These are phyloP conservation scores for Leccinum olivaceopallidum DNA, from an alignment of 768 basidiomycete species.

Conservation along the genomic window DNA sequence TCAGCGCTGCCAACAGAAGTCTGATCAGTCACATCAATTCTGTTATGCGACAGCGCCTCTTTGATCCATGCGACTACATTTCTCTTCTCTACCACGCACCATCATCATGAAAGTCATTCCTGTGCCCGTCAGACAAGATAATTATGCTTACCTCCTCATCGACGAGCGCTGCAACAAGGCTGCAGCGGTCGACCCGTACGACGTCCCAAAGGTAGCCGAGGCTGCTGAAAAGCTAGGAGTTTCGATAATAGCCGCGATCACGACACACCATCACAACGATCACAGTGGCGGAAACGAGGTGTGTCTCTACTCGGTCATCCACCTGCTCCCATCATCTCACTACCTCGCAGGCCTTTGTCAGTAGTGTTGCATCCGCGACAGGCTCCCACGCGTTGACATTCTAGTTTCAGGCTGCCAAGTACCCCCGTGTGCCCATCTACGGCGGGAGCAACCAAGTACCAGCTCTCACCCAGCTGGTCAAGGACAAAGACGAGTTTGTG, in stretches of 20 bases:
- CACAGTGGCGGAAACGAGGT: conserved; percentile 89
- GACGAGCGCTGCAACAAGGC: conserved; percentile 68
- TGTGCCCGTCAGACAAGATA: conserved; percentile 78
- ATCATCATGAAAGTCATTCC: conserved; percentile 79
- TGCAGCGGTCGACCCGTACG: conserved; percentile 80
- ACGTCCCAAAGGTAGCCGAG: conserved; percentile 65
- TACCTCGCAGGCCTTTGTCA: conserved; percentile 29
- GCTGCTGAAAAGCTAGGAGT: conserved; percentile 65
- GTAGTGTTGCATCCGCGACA: conserved; percentile 14
- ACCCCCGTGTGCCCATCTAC: conserved; percentile 57
- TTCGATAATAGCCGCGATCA: conserved; percentile 69
- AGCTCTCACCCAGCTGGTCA: conserved; percentile 70
- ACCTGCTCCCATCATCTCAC: conserved; percentile 12
- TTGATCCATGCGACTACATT: conserved; percentile 10
- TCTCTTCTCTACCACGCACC: conserved; percentile 20
- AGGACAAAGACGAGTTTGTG: conserved; percentile 78
- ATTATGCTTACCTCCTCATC: conserved; percentile 83
- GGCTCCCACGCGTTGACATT: not conserved
- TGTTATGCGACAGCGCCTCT: conserved; percentile 14
- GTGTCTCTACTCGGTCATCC: conserved; percentile 13
- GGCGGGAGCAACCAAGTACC: conserved; percentile 76
- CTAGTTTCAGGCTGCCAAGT: conserved; percentile 39
- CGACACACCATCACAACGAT: conserved; percentile 92
- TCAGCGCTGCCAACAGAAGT: not conserved
- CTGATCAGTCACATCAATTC: conserved; percentile 3